phyloP scores from a whole-genome alignment of 2,329 filamentous ascomycete species.

The Sordariomycetes sp. region DNA sequence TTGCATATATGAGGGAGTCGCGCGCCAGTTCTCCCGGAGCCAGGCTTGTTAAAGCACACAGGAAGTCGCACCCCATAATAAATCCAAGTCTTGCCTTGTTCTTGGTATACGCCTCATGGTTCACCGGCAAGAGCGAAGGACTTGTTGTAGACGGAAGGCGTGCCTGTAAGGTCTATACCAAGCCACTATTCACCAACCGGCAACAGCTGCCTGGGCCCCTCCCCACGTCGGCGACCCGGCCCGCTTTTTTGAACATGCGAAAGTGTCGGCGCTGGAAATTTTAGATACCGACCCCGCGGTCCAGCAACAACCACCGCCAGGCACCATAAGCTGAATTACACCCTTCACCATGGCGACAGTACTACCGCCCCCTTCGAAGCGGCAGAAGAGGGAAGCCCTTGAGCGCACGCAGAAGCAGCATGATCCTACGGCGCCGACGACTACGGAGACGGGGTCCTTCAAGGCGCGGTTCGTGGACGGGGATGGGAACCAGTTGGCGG shows the following conservation, averaged over 20 bases:
- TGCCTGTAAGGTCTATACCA: no score
- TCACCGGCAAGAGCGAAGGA: no score
- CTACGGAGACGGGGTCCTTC: constrained; percentile 60
- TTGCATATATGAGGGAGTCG: no score
- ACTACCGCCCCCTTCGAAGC: constrained; percentile 74
- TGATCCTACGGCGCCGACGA: constrained; percentile 55
- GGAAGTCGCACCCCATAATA: no score
- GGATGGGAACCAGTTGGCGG: constrained; percentile 55
- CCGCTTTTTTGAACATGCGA: not conserved
- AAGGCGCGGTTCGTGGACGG: constrained; percentile 82
- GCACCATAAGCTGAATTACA: not conserved
- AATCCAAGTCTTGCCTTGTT: no score
- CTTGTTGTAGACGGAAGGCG: no score
- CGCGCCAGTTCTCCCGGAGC: no score
- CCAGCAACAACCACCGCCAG: not conserved
- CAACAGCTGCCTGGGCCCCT: no score
- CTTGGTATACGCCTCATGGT: no score
- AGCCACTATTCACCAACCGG: no score
- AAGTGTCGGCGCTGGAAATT: not conserved
- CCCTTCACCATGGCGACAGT: constrained; percentile 60
- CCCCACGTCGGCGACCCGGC: not conserved
- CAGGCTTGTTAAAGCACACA: no score
- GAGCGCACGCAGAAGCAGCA: constrained; percentile 64
- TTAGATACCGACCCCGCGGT: not conserved
- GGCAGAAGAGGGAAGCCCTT: constrained; percentile 64